A percentile compares a stretch with the other conserved stretches of the same genome.
phyloP scores from a whole-genome alignment of 2,329 filamentous ascomycete species.

The Paecilomyces formosus region DNA sequence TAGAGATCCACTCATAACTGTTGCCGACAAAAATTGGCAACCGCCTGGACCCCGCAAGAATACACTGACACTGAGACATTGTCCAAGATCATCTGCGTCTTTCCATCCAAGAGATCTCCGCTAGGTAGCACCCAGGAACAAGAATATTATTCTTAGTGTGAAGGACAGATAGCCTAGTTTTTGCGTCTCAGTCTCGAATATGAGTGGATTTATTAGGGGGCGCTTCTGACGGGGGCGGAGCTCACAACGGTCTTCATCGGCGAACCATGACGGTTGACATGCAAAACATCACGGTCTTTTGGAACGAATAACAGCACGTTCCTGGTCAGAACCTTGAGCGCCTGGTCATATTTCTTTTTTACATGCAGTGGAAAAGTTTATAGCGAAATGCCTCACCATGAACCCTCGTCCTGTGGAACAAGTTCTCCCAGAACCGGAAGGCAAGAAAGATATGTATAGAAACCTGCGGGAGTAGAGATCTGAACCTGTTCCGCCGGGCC shows the following conservation, averaged over 20 bases:
- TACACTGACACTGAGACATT: background rate
- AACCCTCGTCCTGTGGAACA: background rate
- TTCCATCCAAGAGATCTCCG: background rate
- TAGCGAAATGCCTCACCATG: background rate
- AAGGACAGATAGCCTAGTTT: background rate
- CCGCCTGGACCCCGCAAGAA: background rate
- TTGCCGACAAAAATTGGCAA: background rate
- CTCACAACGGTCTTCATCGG: background rate
- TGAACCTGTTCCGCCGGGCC: background rate
- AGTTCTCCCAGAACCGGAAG: background rate
- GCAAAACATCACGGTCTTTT: background rate
- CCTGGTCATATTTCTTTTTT: background rate
- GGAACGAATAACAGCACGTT: background rate
- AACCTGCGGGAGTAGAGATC: background rate
- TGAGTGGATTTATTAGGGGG: background rate
- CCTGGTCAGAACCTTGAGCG: background rate
- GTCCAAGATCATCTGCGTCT: background rate
- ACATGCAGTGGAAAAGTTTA: background rate
- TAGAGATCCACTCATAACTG: background rate
- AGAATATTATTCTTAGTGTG: background rate
- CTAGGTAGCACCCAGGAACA: background rate
- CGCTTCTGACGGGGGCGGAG: background rate
- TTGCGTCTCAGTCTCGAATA: background rate
- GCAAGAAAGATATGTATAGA: background rate
- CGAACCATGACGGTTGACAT: background rate